phyloP scores from a whole-genome alignment of 805 yeast species.

The Candida nonsorbophila region DNA sequence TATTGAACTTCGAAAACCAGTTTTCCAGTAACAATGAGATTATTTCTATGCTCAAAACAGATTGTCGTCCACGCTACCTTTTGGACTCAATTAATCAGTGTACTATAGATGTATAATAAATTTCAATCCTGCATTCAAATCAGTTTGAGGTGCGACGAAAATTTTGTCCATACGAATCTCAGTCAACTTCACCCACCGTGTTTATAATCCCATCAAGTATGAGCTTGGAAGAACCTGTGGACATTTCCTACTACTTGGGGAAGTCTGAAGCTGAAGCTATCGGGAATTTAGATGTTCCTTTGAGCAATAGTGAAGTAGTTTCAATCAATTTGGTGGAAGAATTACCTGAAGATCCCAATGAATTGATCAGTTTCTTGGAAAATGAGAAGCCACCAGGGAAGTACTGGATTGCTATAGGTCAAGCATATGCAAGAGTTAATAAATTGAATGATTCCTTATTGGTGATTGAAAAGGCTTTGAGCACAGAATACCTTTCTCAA shows the following conservation, averaged over 20 bases:
- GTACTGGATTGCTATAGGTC: slow-evolving; percentile 81
- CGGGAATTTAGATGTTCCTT: slow-evolving; percentile 58
- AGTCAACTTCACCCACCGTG: slow-evolving; percentile 1
- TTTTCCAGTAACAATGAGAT: too few species aligned
- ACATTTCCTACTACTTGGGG: slow-evolving; percentile 31
- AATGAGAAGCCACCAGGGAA: slow-evolving; percentile 72
- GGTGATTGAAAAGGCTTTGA: slow-evolving; percentile 57
- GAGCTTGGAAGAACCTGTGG: slow-evolving; percentile 15
- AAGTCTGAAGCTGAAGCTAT: slow-evolving; percentile 21
- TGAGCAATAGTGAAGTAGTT: slow-evolving; percentile 74
- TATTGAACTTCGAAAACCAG: too few species aligned
- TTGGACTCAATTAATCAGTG: too few species aligned
- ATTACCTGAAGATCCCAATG: slow-evolving; percentile 85
- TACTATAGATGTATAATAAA: too few species aligned
- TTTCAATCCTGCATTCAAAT: too few species aligned
- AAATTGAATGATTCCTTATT: slow-evolving; percentile 57
- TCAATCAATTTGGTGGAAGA: slow-evolving; percentile 77
- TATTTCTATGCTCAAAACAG: too few species aligned
- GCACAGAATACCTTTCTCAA: slow-evolving; percentile 25
- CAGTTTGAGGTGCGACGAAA: too few species aligned
- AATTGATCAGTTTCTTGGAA: slow-evolving; percentile 69
- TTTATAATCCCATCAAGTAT: too few species aligned
- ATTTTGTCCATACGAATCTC: too few species aligned
- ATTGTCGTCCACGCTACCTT: too few species aligned
- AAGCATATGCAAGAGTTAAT: slow-evolving; percentile 67